Evolutionary conservation across 805 yeast genomes (phyloP), one percentile per base, ranked within the genome.

Genomic region (Myxozyma kluyveri): DNA sequence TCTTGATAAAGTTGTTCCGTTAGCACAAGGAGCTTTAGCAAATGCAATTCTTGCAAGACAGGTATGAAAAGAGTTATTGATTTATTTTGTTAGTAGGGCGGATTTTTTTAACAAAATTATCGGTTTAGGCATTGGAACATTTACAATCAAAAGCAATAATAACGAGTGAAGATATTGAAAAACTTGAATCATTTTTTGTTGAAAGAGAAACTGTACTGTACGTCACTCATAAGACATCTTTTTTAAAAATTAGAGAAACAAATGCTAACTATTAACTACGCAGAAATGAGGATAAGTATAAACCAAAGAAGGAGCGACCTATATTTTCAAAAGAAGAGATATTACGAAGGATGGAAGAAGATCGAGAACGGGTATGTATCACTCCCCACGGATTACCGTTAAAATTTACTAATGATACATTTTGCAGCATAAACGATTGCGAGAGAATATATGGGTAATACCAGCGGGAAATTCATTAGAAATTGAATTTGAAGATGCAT

Each of bases 281-380:
- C 10, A 47, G 47, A 33, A 37, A 36, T 24, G 32, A 47, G 47
- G 47, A 44, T 21, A 38, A 52, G 42, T 50, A 23, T 21, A 45
- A 42, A 36, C 19, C 12, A 9, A 7, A 35, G 19, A 33, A 49
- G 19, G 42, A 38, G 17, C 29, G 18, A 27, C 36, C 52, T 19
- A 19, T 43, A 7, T 60, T 72, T 24, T 61, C 74, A 1, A 65
- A 64, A 31, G 76, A 80, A 42, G 88, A 84, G 59, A 81, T 86
- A 17, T 65, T 88, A 17, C 76, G 80, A 33, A 72, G 98, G 54
- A 88, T 91, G 83, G 97, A 91, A 65, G 90, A 84, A 56, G 98
- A 91, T 66, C 74, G 99, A 60, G 99, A 91, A 66, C 74, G 96
- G 17, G 59, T 56, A 39, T 51, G 47, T 18, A 3, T 5, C 22